phyloP scores from a whole-genome alignment of 768 basidiomycete genomes.

The Hypholoma sublateritium region DNA sequence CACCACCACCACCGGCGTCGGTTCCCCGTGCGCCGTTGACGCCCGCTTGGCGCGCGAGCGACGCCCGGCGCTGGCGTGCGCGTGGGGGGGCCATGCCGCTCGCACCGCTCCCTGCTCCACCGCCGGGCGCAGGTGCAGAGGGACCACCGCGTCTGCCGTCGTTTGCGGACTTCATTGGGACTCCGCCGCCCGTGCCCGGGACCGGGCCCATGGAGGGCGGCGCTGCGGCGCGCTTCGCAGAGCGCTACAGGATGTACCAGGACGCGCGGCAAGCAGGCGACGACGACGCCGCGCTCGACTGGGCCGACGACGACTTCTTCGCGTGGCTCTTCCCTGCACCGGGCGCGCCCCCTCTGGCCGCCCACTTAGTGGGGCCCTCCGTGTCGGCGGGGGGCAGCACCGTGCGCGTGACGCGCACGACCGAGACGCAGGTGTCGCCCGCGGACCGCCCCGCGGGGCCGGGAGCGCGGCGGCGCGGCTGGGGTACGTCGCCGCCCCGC shows the following conservation, averaged over 20 bases:
- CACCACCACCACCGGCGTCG: neutral
- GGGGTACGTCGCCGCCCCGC: conserved; percentile 37
- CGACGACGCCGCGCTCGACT: conserved; percentile 38
- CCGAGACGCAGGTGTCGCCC: conserved; percentile 13
- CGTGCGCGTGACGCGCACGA: conserved; percentile 12
- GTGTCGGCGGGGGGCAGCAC: neutral
- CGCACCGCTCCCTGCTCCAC: too few species aligned
- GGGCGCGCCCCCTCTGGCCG: neutral
- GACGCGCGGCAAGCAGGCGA: conserved; percentile 33
- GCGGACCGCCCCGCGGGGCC: conserved; percentile 17
- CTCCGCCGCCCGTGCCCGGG: neutral
- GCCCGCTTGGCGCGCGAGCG: neutral
- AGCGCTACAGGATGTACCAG: conserved; percentile 3
- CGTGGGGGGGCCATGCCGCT: too few species aligned
- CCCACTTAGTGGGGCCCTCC: neutral
- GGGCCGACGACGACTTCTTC: conserved; percentile 36
- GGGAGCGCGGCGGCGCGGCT: conserved; percentile 35
- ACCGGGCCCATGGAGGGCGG: neutral
- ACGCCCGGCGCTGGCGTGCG: neutral
- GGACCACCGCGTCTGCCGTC: neutral
- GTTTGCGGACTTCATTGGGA: neutral
- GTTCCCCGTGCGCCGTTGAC: neutral
- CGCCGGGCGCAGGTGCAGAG: neutral
- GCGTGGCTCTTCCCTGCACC: conserved; percentile 28
- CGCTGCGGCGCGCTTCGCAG: neutral